Evolutionary conservation across 2,329 filamentous ascomycete species (phyloP).

Genomic region (Nothophoma quercina): DNA sequence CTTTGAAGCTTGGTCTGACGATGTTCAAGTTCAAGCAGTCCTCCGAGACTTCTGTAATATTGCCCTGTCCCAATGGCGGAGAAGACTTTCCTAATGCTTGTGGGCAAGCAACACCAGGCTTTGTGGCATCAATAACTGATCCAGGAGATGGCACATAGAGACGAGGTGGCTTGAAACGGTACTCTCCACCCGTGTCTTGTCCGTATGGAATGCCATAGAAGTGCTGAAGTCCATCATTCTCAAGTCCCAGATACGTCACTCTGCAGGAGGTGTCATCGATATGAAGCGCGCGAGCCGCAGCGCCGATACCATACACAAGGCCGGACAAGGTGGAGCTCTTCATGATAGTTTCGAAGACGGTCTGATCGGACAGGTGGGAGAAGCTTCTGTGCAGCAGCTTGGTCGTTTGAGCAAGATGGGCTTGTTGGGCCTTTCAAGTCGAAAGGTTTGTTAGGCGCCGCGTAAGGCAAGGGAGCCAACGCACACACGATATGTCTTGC

Average conservation of each 20-base stretch:
- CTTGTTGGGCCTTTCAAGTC: not conserved
- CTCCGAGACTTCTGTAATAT: conserved; percentile 54
- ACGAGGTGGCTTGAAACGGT: conserved; percentile 58
- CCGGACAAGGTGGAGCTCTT: conserved; percentile 13
- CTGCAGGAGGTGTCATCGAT: conserved; percentile 17
- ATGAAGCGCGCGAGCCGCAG: conserved; percentile 11
- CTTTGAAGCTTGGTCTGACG: conserved; percentile 56
- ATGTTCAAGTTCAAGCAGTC: conserved; percentile 70
- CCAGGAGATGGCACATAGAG: conserved; percentile 44
- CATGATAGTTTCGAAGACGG: conserved; percentile 15
- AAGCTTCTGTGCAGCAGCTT: too few relatives aligned
- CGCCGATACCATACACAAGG: conserved; percentile 14
- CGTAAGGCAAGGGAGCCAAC: conserved; percentile 14
- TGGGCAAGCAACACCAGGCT: conserved; percentile 56
- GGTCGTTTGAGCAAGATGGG: not conserved
- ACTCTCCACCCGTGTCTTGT: conserved; percentile 55
- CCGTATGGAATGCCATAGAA: conserved; percentile 60
- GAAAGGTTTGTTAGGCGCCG: conserved; percentile 1
- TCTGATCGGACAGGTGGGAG: too few relatives aligned
- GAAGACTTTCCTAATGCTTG: conserved; percentile 47
- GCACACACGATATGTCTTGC: conserved; percentile 2
- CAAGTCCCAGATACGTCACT: conserved; percentile 55
- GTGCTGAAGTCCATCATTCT: conserved; percentile 55
- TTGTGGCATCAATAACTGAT: conserved; percentile 49
- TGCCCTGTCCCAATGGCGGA: conserved; percentile 39